Evolutionary conservation across 1,284 basidiomycete genomes (phyloP), one percentile per base, ranked within the genome.

Genomic region (Omphalotus olearius): DNA sequence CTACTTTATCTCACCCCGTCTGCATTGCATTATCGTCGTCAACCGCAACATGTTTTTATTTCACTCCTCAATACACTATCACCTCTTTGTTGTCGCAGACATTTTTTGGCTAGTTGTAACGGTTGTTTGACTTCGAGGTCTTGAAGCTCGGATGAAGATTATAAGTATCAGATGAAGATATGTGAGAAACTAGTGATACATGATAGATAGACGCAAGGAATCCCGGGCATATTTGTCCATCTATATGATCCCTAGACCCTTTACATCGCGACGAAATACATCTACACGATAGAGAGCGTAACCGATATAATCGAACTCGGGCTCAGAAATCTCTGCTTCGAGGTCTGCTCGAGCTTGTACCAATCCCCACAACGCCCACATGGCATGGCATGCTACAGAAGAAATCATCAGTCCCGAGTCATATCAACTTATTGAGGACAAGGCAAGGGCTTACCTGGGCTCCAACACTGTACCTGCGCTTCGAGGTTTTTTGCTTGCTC

Each of bases 361-460:
- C 54, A 97, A 74, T 2, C 91, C 93, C 94, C 94, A 98, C 30
- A 97, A 71, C 6, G 86, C 82, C 93, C 94, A 98, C 79, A 89
- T 85, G 6, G 81, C 91, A 61, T 93, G 91, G 23, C 87, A 88
- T 4, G 90, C 86, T 50, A 25, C 43, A n/a, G 17, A 20, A 35
- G 28, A 11, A 30, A 37, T 7, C 7, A 17, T 33, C 1, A 49
- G 20, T 2, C 30, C 9, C 13, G 13, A 33, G 30, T 33, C 7
- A 7, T 33, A 33, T 23, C 14, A 3, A 16, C 2, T 20, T 14
- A 42, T n/a, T n/a, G 3, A 4, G 1, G 18, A 13, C 4, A 13
- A 28, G n/a, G 4, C 13, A 11, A 6, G 9, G 17, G 6, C 5
- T 35, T 36, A 50, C 48, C 48, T 13, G 93, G 88, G 59, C 86